phyloP scores from a whole-genome alignment of 2,329 filamentous ascomycete species.

The Aureobasidium sp. region DNA sequence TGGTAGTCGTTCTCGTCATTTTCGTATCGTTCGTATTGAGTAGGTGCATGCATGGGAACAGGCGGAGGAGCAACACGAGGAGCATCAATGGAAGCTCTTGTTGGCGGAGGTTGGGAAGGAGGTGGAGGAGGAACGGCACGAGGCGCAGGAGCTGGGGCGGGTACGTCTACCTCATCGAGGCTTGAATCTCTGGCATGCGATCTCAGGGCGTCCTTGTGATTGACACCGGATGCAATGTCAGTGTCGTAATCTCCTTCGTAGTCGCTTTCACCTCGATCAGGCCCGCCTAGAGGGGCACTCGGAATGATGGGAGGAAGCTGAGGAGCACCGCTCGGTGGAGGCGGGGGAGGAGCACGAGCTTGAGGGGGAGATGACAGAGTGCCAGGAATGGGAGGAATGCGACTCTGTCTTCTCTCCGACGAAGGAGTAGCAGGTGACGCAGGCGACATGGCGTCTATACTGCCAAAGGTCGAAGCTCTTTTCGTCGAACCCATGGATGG shows the following conservation, averaged over 20 bases:
- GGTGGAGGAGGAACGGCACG: conserved; percentile 48
- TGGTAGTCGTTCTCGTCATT: conserved; percentile 12
- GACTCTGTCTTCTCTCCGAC: conserved; percentile 30
- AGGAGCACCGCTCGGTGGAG: conserved; percentile 34
- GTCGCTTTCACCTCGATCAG: conserved; percentile 75
- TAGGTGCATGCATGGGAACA: conserved; percentile 36
- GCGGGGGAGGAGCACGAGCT: conserved; percentile 39
- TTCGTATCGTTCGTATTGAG: conserved; percentile 10
- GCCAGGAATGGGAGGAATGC: conserved; percentile 29
- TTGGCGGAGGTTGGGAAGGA: conserved; percentile 43
- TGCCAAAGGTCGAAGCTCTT: conserved; percentile 34
- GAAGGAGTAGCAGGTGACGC: conserved; percentile 20
- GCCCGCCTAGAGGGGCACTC: conserved; percentile 40
- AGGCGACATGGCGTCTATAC: conserved; percentile 28
- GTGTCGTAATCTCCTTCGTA: conserved; percentile 98
- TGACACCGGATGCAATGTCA: conserved; percentile 88
- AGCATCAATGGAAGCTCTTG: conserved; percentile 59
- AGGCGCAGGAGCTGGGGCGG: conserved; percentile 32
- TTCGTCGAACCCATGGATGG: conserved; percentile 27
- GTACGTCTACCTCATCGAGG: conserved; percentile 48
- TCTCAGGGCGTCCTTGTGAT: conserved; percentile 87
- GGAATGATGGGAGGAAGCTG: conserved; percentile 16
- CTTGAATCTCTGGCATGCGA: conserved; percentile 66
- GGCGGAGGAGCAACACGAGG: conserved; percentile 62
- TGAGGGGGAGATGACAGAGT: conserved; percentile 24